Conservation (phyloP, 495 filamentous ascomycete genomes). For the Thozetella sp. region DNA sequence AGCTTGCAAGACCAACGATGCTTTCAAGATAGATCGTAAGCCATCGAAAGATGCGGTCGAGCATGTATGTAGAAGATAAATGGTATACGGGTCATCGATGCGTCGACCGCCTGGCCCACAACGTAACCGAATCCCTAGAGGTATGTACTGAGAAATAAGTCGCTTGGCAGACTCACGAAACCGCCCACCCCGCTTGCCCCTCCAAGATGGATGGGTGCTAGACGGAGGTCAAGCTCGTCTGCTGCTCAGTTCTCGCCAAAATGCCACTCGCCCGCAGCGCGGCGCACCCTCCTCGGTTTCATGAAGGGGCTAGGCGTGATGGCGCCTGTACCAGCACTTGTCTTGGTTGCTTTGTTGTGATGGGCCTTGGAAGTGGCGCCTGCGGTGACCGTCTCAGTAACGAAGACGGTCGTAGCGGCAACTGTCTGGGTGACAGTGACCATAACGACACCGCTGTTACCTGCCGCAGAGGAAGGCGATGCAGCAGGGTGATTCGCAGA, state of each 20-base stretch:
- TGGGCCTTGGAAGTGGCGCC: neutral
- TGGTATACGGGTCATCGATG: no score
- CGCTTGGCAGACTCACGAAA: no score
- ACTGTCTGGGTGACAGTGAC: constrained; percentile 23
- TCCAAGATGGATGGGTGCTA: no score
- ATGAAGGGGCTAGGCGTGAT: neutral
- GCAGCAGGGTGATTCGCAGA: neutral
- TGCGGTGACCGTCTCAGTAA: constrained; percentile 10
- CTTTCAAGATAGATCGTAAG: no score
- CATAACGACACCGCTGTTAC: neutral
- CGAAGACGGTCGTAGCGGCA: constrained; percentile 15
- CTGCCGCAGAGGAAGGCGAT: neutral
- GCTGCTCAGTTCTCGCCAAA: constrained; percentile 1
- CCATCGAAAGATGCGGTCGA: no score
- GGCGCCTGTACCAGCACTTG: neutral
- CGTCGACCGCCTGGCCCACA: no score
- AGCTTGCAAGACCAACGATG: no score
- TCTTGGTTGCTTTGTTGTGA: neutral
- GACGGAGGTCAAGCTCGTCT: no score
- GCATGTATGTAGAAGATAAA: no score
- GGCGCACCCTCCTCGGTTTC: neutral
- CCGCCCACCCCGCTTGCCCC: no score
- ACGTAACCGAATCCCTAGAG: no score
- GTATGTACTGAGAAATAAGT: no score
- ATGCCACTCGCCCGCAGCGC: constrained; percentile 5